Conservation (phyloP, 2,329 filamentous ascomycete species). For the Neofusicoccum cordaticola region DNA sequence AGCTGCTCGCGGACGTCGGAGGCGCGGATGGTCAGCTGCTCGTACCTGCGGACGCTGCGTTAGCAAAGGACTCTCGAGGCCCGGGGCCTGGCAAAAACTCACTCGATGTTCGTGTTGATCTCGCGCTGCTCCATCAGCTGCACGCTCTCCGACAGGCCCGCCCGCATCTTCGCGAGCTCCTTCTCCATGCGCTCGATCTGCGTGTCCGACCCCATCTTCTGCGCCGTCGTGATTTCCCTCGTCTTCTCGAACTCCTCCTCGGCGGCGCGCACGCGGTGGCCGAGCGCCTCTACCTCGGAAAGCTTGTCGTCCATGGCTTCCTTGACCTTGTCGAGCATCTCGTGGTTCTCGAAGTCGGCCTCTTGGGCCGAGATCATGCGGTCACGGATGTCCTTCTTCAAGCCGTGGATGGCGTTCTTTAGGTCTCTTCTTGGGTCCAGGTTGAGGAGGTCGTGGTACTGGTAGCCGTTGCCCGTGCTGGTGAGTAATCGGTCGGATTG, state of each 20-base stretch:
- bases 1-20: slow-evolving; percentile 88
- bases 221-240: slow-evolving; percentile 79
- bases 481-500: slow-evolving; percentile 73
- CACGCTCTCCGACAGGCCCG: slow-evolving; percentile 77
- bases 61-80: not conserved
- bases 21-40: slow-evolving; percentile 82
- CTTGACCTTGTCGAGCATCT: slow-evolving; percentile 84
- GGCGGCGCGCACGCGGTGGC: slow-evolving; percentile 81
- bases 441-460: slow-evolving; percentile 83
- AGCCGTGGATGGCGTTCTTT: slow-evolving; percentile 71
- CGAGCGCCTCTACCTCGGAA: slow-evolving; percentile 85
- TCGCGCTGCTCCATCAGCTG: slow-evolving; percentile 91
- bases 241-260: slow-evolving; percentile 94
- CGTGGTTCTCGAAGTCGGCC: slow-evolving; percentile 89
- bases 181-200: slow-evolving; percentile 99
- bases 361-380: slow-evolving; percentile 78
- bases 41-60: slow-evolving; percentile 60
- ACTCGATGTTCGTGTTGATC: slow-evolving; percentile 96
- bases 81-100: slow-evolving; percentile 32
- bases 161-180: slow-evolving; percentile 89
- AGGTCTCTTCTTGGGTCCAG: slow-evolving; percentile 81
- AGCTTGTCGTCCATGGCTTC: slow-evolving; percentile 96
- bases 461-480: slow-evolving; percentile 81
- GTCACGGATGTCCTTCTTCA: slow-evolving; percentile 91
- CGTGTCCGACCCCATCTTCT: slow-evolving; percentile 83